A percentile compares a stretch with the other conserved stretches of the same genome.
phyloP scores from a whole-genome alignment of 2,329 filamentous ascomycete species.

The Penicillium sp. region DNA sequence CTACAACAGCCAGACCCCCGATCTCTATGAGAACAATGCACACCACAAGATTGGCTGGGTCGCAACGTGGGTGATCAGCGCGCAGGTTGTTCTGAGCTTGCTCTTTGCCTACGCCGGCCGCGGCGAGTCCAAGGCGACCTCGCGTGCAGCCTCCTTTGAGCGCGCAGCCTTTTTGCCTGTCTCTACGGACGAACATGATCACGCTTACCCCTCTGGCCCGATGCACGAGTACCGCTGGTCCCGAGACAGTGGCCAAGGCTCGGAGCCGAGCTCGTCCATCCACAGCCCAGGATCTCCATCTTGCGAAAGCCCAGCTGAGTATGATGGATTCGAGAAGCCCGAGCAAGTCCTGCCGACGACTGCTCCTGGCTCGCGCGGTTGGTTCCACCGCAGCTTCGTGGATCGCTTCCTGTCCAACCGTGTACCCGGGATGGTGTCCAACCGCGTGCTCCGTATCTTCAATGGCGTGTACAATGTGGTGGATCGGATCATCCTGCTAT shows the following conservation, averaged over 20 bases:
- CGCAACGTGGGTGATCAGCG: constrained; percentile 66
- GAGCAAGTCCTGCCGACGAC: constrained; percentile 46
- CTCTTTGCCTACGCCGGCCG: constrained; percentile 59
- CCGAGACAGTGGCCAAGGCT: constrained; percentile 71
- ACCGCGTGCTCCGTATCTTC: constrained; percentile 57
- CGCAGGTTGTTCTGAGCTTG: constrained; percentile 67
- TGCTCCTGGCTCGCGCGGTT: constrained; percentile 30
- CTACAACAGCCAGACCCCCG: constrained; percentile 78
- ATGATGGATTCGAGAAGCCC: constrained; percentile 50
- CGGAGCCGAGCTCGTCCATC: constrained; percentile 66
- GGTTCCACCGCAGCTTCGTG: constrained; percentile 48
- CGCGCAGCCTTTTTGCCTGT: constrained; percentile 62
- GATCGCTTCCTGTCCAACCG: constrained; percentile 54
- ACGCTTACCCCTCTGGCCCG: constrained; percentile 39
- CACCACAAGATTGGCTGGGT: constrained; percentile 88
- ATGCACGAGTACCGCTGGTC: constrained; percentile 57
- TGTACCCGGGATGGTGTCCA: constrained; percentile 56
- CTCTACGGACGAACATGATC: constrained; percentile 54
- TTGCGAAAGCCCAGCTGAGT: constrained; percentile 48
- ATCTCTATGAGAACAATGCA: constrained; percentile 82
- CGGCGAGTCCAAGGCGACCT: constrained; percentile 31
- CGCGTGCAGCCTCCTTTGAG: constrained; percentile 43
- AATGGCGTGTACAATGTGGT: constrained; percentile 63
- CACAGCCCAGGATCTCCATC: constrained; percentile 66
- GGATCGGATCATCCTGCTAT: constrained; percentile 72